Conservation (phyloP, 1,284 basidiomycete species). For the Leccinum variabile region DNA sequence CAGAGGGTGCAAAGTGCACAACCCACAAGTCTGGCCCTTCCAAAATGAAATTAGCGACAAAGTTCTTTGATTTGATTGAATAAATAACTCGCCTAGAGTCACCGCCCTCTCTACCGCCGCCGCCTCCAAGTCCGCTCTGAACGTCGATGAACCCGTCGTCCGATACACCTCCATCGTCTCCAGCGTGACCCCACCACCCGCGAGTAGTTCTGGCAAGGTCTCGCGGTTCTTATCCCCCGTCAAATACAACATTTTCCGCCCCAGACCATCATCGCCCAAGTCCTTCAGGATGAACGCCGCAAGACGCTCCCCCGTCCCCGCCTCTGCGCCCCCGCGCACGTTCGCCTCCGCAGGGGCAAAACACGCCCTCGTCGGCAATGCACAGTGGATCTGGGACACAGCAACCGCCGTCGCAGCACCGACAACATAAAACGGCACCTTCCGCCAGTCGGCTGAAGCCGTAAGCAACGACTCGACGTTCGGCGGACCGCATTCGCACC, state of each 20-base stretch:
- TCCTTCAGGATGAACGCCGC: conserved; percentile 60
- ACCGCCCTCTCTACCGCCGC: conserved; percentile 33
- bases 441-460: conserved; percentile 44
- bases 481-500: conserved; percentile 16
- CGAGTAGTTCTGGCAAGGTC: conserved; percentile 55
- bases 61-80: not conserved
- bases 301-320: conserved; percentile 67
- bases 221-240: conserved; percentile 83
- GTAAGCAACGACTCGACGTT: not conserved
- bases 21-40: conserved; percentile 48
- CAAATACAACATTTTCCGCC: conserved; percentile 58
- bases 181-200: conserved; percentile 45
- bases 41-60: not conserved
- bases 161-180: conserved; percentile 63
- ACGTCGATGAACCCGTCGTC: conserved; percentile 55
- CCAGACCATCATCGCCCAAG: conserved; percentile 34
- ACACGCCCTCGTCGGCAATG: conserved; percentile 30
- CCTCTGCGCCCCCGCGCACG: conserved; percentile 35
- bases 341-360: conserved; percentile 29
- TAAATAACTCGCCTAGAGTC: conserved; percentile 27
- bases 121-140: conserved; percentile 48
- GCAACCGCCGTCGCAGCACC: conserved; percentile 60
- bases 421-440: conserved; percentile 72
- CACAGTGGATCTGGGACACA: conserved; percentile 39
- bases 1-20: conserved; percentile 74